These are phyloP conservation scores for Pholiota adiposa DNA, from an alignment of 1,284 basidiomycete genomes.

Conservation along the genomic window DNA sequence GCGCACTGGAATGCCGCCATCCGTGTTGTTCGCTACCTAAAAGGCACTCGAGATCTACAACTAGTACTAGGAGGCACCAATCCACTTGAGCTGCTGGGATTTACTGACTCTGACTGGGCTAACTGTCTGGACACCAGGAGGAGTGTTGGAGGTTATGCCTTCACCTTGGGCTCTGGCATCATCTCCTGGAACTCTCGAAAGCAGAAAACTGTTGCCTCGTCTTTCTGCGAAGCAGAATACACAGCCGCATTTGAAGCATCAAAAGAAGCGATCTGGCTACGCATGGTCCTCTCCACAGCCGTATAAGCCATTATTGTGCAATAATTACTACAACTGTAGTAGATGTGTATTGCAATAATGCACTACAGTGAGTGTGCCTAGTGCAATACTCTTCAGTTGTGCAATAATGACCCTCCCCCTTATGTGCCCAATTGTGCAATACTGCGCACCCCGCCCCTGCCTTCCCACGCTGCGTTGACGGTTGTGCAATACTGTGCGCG, in stretches of 20 bases:
- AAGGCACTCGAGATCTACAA: slow-evolving; percentile 36
- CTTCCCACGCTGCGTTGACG: too few relatives aligned
- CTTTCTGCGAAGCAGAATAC: slow-evolving; percentile 35
- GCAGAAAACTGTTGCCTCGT: slow-evolving; percentile 32
- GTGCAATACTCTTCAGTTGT: too few relatives aligned
- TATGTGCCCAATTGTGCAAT: too few relatives aligned
- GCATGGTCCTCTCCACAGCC: slow-evolving; percentile 28
- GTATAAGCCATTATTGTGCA: too few relatives aligned
- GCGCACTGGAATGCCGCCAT: slow-evolving; percentile 44
- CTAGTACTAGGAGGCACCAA: slow-evolving; percentile 33
- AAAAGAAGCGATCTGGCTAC: slow-evolving; percentile 20
- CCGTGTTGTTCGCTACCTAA: slow-evolving; percentile 45
- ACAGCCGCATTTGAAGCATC: slow-evolving; percentile 29
- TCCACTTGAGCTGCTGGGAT: slow-evolving; percentile 35
- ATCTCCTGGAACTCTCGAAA: slow-evolving; percentile 29
- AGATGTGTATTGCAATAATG: too few relatives aligned
- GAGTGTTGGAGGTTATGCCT: slow-evolving; percentile 29
- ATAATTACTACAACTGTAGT: too few relatives aligned
- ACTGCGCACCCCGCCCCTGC: too few relatives aligned
- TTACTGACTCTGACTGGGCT: slow-evolving; percentile 46
- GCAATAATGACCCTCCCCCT: too few relatives aligned
- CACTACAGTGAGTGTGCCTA: too few relatives aligned
- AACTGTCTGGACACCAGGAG: slow-evolving; percentile 27
- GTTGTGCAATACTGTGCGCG: too few relatives aligned
- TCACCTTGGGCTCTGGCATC: slow-evolving; percentile 24